These are phyloP conservation scores for Rutstroemia sp. DNA, from an alignment of 2,329 filamentous ascomycete species.

Conservation along the genomic window DNA sequence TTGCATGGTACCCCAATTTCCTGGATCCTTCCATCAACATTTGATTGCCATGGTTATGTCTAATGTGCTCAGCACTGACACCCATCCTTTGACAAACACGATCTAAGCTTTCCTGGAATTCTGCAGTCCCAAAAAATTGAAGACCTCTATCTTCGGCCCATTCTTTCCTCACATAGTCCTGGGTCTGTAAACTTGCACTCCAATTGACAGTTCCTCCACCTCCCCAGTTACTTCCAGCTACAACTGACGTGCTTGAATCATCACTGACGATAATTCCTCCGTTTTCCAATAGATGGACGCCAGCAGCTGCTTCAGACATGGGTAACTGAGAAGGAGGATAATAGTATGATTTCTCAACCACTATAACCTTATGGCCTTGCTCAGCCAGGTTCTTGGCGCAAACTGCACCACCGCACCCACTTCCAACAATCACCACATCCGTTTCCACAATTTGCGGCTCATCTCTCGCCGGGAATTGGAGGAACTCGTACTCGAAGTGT, in stretches of 20 bases:
- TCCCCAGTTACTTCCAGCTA: conserved; percentile 70
- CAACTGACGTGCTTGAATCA: conserved; percentile 50
- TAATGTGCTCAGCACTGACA: conserved; percentile 55
- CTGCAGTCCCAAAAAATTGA: conserved; percentile 63
- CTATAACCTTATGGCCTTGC: conserved; percentile 66
- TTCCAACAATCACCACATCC: conserved; percentile 80
- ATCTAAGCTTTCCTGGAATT: conserved; percentile 74
- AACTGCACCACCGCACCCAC: conserved; percentile 78
- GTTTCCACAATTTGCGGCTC: conserved; percentile 57
- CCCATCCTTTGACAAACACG: conserved; percentile 75
- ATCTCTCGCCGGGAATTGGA: conserved; percentile 21
- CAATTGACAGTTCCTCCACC: conserved; percentile 88
- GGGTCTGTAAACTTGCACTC: conserved; percentile 59
- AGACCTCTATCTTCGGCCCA: conserved; percentile 65
- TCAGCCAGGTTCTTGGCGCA: conserved; percentile 74
- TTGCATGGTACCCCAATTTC: conserved; percentile 65
- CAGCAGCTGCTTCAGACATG: conserved; percentile 57
- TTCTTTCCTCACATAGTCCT: conserved; percentile 69
- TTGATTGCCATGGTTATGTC: conserved; percentile 66
- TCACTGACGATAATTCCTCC: conserved; percentile 50
- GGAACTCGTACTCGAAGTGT: conserved; percentile 29
- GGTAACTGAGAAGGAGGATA: conserved; percentile 66
- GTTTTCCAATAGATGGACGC: conserved; percentile 61
- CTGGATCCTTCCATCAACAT: conserved; percentile 67
- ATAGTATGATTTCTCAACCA: conserved; percentile 77